Conservation (phyloP, 345 rosid genomes). For the Melaleuca alternifolia region DNA sequence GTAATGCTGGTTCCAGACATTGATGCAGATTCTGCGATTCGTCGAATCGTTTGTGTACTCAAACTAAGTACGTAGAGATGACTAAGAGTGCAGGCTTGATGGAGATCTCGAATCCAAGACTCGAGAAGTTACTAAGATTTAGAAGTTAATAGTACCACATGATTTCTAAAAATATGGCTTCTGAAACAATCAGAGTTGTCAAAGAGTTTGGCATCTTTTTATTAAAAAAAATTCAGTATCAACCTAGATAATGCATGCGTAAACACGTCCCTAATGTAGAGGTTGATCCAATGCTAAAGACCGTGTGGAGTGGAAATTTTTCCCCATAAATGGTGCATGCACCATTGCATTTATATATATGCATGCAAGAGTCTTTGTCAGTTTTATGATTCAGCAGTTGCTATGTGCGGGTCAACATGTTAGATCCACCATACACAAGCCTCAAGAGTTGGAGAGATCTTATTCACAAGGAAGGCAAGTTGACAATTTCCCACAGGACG, state of each 20-base stretch:
- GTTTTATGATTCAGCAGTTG: not conserved
- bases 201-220: not conserved
- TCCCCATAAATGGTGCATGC: not conserved
- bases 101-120: not conserved
- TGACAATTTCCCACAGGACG: no score
- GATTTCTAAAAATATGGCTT: not conserved
- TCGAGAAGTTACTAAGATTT: not conserved
- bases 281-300: not conserved
- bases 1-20: not conserved
- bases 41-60: not conserved
- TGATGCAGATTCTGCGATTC: not conserved
- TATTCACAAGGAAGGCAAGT: no score
- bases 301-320: not conserved
- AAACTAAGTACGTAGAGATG: not conserved
- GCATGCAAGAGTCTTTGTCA: not conserved
- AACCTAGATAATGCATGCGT: not conserved
- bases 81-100: not conserved
- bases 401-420: not conserved
- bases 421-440: not conserved
- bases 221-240: not conserved
- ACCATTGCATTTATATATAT: fast-evolving
- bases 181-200: not conserved
- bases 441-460: not conserved
- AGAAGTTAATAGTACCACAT: fast-evolving
- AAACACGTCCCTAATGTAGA: not conserved